Conservation (phyloP, 1,139 yeast species). For the Taphrina communis region DNA sequence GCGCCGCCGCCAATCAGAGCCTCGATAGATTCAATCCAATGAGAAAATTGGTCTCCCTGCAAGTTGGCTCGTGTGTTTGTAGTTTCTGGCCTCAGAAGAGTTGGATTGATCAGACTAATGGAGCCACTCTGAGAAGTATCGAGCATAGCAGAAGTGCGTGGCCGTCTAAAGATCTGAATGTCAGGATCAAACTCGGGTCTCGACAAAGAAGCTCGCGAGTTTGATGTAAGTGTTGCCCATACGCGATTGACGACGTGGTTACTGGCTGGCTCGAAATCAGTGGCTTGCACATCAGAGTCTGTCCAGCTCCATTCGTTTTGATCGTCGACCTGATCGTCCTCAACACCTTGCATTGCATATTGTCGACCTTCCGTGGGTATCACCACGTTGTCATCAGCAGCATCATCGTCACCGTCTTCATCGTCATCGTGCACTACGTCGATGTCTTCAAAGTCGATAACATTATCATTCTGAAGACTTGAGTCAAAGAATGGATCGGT, state of each 20-base stretch:
- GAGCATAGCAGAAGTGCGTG: constrained; percentile 20
- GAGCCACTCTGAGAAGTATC: background rate
- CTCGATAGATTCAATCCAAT: constrained; percentile 43
- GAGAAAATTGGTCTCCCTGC: constrained; percentile 38
- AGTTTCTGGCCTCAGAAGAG: constrained; percentile 21
- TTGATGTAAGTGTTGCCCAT: constrained; percentile 24
- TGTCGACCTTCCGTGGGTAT: constrained; percentile 33
- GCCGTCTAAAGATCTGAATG: constrained; percentile 32
- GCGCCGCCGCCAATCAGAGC: constrained; percentile 44
- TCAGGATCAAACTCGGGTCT: constrained; percentile 20
- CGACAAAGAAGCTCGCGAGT: background rate
- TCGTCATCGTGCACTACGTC: constrained; percentile 51
- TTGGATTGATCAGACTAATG: constrained; percentile 21
- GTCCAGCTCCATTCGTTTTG: constrained; percentile 47
- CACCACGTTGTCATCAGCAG: constrained; percentile 41
- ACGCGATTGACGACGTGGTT: constrained; percentile 21
- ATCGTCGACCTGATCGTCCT: constrained; percentile 45
- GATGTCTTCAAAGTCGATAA: constrained; percentile 49
- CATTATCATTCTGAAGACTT: background rate
- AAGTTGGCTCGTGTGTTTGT: background rate
- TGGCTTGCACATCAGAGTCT: constrained; percentile 34
- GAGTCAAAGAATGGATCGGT: constrained; percentile 1
- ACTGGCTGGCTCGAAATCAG: constrained; percentile 43
- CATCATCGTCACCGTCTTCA: constrained; percentile 43
- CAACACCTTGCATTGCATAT: constrained; percentile 46